Conservation (phyloP, 495 filamentous ascomycete genomes). For the Tuber indicum region DNA sequence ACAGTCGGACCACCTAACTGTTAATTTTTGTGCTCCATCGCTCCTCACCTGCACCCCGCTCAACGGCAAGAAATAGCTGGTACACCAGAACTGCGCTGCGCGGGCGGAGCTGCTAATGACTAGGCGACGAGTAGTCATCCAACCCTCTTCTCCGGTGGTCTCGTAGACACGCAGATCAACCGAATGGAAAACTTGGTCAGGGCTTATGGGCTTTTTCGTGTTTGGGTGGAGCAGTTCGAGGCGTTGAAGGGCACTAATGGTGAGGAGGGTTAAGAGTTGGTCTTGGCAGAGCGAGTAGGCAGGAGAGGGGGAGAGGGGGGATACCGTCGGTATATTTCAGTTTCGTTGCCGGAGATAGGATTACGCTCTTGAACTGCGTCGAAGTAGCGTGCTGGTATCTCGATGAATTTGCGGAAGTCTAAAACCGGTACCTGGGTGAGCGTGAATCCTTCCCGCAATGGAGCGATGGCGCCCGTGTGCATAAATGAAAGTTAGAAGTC, state of each 20-base stretch:
- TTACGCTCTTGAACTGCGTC: constrained; percentile 3
- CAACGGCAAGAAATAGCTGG: constrained; percentile 8
- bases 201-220: not conserved
- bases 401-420: not conserved
- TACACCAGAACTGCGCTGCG: not conserved
- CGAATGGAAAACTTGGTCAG: not conserved
- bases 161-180: not conserved
- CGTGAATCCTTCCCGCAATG: not conserved
- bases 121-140: constrained; percentile 5
- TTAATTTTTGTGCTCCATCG: not conserved
- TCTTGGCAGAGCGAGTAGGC: not conserved
- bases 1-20: not conserved
- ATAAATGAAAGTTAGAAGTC: not conserved
- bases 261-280: not conserved
- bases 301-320: not conserved
- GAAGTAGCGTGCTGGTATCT: not conserved
- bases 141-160: not conserved
- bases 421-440: not conserved
- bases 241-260: not conserved
- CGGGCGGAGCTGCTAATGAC: constrained; percentile 4
- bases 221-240: not conserved
- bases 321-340: not conserved
- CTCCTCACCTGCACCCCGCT: not conserved
- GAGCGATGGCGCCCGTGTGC: not conserved
- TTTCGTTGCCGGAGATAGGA: not conserved